A percentile compares a stretch with the other conserved stretches of the same genome.
phyloP scores from a whole-genome alignment of 208 protist genomes.

The Trypanosoma conorhini region DNA sequence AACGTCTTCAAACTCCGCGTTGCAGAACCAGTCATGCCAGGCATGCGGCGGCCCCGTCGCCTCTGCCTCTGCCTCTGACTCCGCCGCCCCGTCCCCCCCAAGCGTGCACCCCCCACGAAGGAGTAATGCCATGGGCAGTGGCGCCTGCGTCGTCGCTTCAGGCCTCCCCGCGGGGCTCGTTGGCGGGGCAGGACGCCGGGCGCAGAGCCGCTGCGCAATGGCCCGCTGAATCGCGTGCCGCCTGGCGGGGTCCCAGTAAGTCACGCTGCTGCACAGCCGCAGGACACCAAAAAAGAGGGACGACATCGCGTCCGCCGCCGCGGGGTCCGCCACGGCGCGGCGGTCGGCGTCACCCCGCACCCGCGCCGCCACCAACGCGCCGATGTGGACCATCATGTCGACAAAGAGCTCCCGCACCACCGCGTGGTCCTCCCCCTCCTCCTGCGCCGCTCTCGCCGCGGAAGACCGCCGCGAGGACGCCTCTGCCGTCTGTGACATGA shows the following conservation, averaged over 20 bases:
- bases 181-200: neutral
- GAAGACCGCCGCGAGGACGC: neutral
- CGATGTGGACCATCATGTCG: constrained; percentile 46
- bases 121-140: constrained; percentile 17
- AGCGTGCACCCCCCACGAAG: constrained; percentile 20
- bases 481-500: constrained; percentile 10
- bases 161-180: neutral
- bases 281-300: constrained; percentile 48
- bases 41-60: constrained; percentile 9
- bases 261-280: constrained; percentile 42
- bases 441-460: neutral
- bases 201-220: constrained; percentile 17
- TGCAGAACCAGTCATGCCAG: constrained; percentile 32
- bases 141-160: neutral
- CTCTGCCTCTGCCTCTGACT: neutral
- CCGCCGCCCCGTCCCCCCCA: neutral
- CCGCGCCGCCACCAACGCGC: constrained; percentile 31
- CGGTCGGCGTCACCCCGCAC: constrained; percentile 5
- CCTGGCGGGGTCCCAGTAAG: constrained; percentile 18
- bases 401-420: constrained; percentile 33
- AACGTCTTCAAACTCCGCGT: constrained; percentile 34
- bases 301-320: constrained; percentile 37
- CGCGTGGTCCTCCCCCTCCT: constrained; percentile 3
- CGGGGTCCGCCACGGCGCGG: neutral
- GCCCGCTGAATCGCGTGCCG: constrained; percentile 23